Conservation (phyloP, 257 asterid genomes). For the Solanum pimpinellifolium region DNA sequence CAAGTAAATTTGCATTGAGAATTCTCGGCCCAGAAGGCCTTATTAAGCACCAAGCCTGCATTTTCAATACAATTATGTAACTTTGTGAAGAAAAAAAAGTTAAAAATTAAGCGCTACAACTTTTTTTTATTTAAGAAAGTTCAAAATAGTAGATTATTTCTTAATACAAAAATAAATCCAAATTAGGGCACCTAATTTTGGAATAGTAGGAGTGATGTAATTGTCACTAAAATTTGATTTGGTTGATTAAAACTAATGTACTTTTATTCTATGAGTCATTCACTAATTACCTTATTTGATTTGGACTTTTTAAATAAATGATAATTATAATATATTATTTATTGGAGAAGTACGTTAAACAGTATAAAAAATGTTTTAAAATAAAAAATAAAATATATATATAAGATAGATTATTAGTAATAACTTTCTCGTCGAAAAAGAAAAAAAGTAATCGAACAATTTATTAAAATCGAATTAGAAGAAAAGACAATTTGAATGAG, state of each 20-base stretch:
- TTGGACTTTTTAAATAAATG: not conserved
- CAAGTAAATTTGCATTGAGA: not conserved
- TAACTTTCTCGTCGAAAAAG: not conserved
- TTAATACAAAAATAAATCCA: not conserved
- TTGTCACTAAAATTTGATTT: not conserved
- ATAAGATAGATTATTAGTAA: not conserved
- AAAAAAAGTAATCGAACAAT: not conserved
- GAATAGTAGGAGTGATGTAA: not conserved
- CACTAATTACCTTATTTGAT: not conserved
- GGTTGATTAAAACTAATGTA: not conserved
- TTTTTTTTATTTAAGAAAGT: not conserved
- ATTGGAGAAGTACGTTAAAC: not conserved
- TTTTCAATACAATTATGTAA: not conserved
- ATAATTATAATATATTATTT: not conserved
- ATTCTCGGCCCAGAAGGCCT: not conserved
- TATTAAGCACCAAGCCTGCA: not conserved
- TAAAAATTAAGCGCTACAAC: not conserved
- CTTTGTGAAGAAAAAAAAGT: not conserved
- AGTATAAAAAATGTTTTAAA: not conserved
- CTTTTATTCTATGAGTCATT: not conserved
- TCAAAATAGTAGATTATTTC: not conserved
- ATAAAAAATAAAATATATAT: not conserved
- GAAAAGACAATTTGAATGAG: not conserved
- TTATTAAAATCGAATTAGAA: not conserved
- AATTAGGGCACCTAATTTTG: not conserved